Conservation (phyloP, 78 protist genomes). For the Dictyostelium citrinum region DNA sequence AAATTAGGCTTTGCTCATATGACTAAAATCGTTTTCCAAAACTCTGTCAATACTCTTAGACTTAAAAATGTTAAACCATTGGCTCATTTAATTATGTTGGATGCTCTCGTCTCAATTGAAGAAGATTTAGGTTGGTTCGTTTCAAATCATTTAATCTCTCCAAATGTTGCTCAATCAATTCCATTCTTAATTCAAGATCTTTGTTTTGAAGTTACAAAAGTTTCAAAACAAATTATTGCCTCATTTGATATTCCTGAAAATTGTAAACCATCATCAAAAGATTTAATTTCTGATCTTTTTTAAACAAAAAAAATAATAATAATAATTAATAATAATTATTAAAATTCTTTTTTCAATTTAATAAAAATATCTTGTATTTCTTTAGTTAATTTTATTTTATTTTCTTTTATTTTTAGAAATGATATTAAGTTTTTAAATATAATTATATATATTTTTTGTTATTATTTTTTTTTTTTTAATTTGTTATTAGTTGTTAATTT, state of each 20-base stretch:
- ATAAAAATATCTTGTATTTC: neutral
- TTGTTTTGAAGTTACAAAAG: neutral
- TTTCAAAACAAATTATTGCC: neutral
- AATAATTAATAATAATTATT: neutral
- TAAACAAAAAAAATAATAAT: neutral
- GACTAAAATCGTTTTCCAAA: neutral
- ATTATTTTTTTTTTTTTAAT: no score
- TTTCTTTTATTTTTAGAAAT: neutral
- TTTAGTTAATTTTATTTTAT: neutral
- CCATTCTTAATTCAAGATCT: slow-evolving; percentile 33
- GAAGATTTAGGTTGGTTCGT: slow-evolving; percentile 60
- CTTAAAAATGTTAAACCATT: neutral
- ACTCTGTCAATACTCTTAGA: neutral
- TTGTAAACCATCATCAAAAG: neutral
- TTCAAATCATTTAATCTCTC: slow-evolving; percentile 1
- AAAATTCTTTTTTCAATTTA: neutral
- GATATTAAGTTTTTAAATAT: neutral
- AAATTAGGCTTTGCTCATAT: neutral
- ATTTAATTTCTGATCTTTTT: slow-evolving; percentile 4
- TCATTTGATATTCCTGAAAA: slow-evolving; percentile 52
- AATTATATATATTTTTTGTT: neutral
- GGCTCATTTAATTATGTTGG: neutral
- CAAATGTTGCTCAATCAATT: slow-evolving; percentile 12
- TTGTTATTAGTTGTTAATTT: no score
- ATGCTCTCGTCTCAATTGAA: slow-evolving; percentile 9